Base-by-base conservation (phyloP, 306 rosid genomes). In the Ormosia semicastrata region DNA sequence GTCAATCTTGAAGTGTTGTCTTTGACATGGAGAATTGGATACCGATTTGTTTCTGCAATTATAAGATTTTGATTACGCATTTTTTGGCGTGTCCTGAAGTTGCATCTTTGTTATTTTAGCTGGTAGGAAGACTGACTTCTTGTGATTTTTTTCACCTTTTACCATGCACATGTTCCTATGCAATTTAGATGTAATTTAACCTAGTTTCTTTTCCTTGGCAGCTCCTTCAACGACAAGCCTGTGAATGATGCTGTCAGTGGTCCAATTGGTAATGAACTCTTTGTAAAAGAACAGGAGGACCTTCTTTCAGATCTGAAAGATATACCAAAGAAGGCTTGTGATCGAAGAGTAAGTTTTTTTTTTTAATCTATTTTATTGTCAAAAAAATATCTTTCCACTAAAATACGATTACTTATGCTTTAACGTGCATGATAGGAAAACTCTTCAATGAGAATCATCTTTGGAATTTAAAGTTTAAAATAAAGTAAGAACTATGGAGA, bases 201-300 rank as follows among this genome's bases (percentile, higher is more conserved):
- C 10, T 24, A 41, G 13, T 63, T 41, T 63, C 11, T 40, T 59
- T 4, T 74, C 0, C 39, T 77, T 52, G 29, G 74, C 86, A 95
- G 99, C n/a, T 95, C 99, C 13, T 95, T 95, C 89, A 93, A 92
- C n/a, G 99, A 95, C 81, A 89, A 86, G 81, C 91, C 92, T 13
- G 83, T 87, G 69, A 86, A 83, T 68, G 88, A 83, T 66, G 86
- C 81, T 77, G 78, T 83, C 0, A 60, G 75, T 6, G 96, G 96
- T 85, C 92, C 90, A 17, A 82, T 95, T 57, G 99, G 98, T 37
- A 88, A 84, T 81, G 98, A 95, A 67, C 94, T 95, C 57, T 95
- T 95, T n/a, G 92, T 87, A 52, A 95, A 80, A 77, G 99, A 95
- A 87, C 99, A 95, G 52, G 97, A 93, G 8, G 92, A 93, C 73